These are phyloP conservation scores for Ganoderma lingzhi DNA, from an alignment of 1,284 basidiomycete species.

Conservation along the genomic window DNA sequence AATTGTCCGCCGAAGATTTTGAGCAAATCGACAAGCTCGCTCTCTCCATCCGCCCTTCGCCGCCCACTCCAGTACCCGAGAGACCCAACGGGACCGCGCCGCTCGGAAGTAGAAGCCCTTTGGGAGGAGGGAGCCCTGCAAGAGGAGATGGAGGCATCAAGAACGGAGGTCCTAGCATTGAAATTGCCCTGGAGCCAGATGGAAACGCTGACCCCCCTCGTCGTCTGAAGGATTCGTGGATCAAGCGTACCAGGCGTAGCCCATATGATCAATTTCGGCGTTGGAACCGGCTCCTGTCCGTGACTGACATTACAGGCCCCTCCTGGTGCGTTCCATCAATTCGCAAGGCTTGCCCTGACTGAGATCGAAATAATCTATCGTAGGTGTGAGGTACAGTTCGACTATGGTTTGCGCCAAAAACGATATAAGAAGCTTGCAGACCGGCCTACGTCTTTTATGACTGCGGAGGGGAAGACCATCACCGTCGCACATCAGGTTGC, in stretches of 20 bases:
- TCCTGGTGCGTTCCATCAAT: slow-evolving; percentile 52
- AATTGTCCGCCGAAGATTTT: slow-evolving; percentile 67
- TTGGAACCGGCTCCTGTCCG: slow-evolving; percentile 40
- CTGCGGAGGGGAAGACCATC: slow-evolving; percentile 74
- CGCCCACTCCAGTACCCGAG: background rate
- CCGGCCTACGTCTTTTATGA: slow-evolving; percentile 69
- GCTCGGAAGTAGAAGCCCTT: slow-evolving; percentile 24
- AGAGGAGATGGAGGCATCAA: slow-evolving; percentile 8
- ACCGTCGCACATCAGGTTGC: slow-evolving; percentile 66
- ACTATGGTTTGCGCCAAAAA: slow-evolving; percentile 72
- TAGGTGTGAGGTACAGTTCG: slow-evolving; percentile 84
- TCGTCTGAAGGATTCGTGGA: slow-evolving; percentile 31
- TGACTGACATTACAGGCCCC: slow-evolving; percentile 57
- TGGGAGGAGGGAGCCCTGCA: slow-evolving; percentile 21
- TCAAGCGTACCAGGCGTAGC: slow-evolving; percentile 26
- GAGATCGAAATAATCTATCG: background rate
- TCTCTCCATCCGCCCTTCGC: slow-evolving; percentile 28
- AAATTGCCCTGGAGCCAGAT: slow-evolving; percentile 38
- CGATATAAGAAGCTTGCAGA: slow-evolving; percentile 59
- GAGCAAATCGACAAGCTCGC: slow-evolving; percentile 54
- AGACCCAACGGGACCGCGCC: background rate
- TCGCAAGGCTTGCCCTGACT: slow-evolving; percentile 1
- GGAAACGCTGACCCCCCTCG: slow-evolving; percentile 33
- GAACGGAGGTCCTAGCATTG: slow-evolving; percentile 41
- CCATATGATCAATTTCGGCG: slow-evolving; percentile 39